These are phyloP conservation scores for Tirmania nivea DNA, from an alignment of 495 filamentous ascomycete species.

Conservation along the genomic window DNA sequence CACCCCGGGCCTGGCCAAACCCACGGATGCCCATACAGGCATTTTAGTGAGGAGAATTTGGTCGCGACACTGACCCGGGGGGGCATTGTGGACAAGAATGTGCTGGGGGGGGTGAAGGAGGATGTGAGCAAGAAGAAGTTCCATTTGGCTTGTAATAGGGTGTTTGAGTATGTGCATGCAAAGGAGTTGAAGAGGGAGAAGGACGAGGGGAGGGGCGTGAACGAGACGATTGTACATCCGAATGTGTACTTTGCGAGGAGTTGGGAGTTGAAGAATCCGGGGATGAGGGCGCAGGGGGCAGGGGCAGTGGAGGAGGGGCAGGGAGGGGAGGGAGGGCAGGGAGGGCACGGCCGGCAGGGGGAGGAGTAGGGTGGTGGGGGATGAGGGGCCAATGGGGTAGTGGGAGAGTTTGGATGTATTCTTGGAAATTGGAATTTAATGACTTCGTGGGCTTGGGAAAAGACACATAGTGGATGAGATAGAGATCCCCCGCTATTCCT, in stretches of 20 bases:
- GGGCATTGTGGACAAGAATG: conserved; percentile 19
- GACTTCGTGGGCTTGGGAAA: too few relatives aligned
- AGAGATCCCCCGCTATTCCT: too few relatives aligned
- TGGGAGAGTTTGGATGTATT: too few relatives aligned
- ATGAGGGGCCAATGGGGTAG: background rate
- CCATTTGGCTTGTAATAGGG: conserved; percentile 90
- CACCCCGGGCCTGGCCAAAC: conserved; percentile 63
- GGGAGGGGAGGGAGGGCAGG: background rate
- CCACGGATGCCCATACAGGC: conserved; percentile 90
- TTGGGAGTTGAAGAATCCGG: conserved; percentile 53
- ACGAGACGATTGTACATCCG: conserved; percentile 92
- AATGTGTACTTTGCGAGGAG: conserved; percentile 96
- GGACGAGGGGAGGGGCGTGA: conserved; percentile 48
- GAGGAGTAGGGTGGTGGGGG: background rate
- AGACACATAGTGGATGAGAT: too few relatives aligned
- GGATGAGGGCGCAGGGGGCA: background rate
- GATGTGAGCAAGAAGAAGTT: conserved; percentile 75
- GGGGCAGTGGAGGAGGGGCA: background rate
- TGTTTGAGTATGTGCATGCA: conserved; percentile 77
- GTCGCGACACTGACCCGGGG: conserved; percentile 38
- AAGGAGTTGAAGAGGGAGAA: conserved; percentile 55
- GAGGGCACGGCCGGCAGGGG: background rate
- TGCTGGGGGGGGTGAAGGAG: conserved; percentile 61
- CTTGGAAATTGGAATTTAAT: too few relatives aligned
- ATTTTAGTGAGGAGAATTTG: conserved; percentile 74